Percentiles rank a stretch among this genome's conserved stretches.
These are phyloP conservation scores for Cylindrotheca closterium DNA, from an alignment of 108 stramenopile species.

Conservation along the genomic window DNA sequence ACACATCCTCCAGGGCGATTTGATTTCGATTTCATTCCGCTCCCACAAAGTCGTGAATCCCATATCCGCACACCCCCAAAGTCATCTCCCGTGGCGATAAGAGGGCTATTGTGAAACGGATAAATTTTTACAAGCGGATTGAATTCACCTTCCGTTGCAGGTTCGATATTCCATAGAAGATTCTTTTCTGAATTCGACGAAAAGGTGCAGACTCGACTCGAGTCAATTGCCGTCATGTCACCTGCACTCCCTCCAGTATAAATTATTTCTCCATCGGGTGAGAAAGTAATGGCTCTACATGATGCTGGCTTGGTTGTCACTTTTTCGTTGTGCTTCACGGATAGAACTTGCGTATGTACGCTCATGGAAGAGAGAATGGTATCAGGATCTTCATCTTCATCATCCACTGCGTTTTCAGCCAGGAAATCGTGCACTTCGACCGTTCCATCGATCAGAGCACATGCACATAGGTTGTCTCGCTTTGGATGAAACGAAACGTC, in stretches of 20 bases:
- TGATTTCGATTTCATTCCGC: neutral
- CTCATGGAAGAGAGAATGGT: slow-evolving; percentile 75
- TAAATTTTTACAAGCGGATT: slow-evolving; percentile 48
- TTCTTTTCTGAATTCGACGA: slow-evolving; percentile 29
- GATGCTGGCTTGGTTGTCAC: slow-evolving; percentile 29
- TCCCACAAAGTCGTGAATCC: slow-evolving; percentile 58
- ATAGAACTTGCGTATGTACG: slow-evolving; percentile 38
- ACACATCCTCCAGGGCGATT: slow-evolving; percentile 55
- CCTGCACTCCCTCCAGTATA: slow-evolving; percentile 74
- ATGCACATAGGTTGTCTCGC: slow-evolving; percentile 55
- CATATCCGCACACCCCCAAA: slow-evolving; percentile 75
- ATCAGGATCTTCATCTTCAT: slow-evolving; percentile 63
- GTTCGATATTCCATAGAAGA: slow-evolving; percentile 58
- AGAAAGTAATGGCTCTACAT: slow-evolving; percentile 70
- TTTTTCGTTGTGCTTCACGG: slow-evolving; percentile 13
- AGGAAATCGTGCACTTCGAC: slow-evolving; percentile 76
- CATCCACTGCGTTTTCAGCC: slow-evolving; percentile 25
- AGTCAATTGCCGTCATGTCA: slow-evolving; percentile 61
- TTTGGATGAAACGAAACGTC: slow-evolving; percentile 76
- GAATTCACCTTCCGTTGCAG: slow-evolving; percentile 50
- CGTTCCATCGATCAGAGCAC: slow-evolving; percentile 80
- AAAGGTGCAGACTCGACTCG: slow-evolving; percentile 53
- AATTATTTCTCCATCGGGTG: slow-evolving; percentile 52
- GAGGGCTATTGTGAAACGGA: slow-evolving; percentile 51
- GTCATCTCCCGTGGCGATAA: slow-evolving; percentile 87